These are phyloP conservation scores for Lepraria neglecta DNA, from an alignment of 495 filamentous ascomycete genomes.

Conservation along the genomic window DNA sequence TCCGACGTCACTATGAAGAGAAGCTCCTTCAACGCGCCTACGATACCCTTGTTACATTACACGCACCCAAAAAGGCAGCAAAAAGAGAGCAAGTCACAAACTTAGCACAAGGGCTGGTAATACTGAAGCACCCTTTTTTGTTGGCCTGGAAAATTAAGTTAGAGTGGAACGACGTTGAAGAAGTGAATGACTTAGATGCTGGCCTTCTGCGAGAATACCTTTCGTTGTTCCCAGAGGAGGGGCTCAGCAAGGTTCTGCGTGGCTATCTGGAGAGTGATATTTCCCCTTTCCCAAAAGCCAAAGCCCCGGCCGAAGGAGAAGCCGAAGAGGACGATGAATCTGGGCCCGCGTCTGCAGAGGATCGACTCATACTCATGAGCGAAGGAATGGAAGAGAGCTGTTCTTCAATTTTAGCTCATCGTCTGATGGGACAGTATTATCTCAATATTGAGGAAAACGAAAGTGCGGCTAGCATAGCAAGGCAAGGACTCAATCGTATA, in stretches of 20 bases:
- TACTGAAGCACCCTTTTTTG: conserved; percentile 86
- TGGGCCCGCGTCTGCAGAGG: conserved; percentile 56
- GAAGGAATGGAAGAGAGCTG: conserved; percentile 68
- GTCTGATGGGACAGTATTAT: conserved; percentile 80
- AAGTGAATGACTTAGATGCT: conserved; percentile 64
- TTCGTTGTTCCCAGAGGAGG: conserved; percentile 74
- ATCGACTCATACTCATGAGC: conserved; percentile 71
- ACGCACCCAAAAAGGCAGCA: conserved; percentile 53
- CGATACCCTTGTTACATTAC: conserved; percentile 63
- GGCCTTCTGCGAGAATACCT: conserved; percentile 71
- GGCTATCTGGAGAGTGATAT: conserved; percentile 77
- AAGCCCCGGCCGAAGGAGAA: conserved; percentile 28
- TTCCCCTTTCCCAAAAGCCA: conserved; percentile 64
- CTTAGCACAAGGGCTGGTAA: conserved; percentile 82
- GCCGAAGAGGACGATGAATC: conserved; percentile 37
- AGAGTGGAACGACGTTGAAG: conserved; percentile 79
- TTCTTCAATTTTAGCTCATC: conserved; percentile 73
- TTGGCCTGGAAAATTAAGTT: conserved; percentile 85
- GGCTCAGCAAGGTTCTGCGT: conserved; percentile 70
- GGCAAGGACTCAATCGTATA: conserved; percentile 59
- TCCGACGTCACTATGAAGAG: conserved; percentile 79
- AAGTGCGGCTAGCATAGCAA: conserved; percentile 68
- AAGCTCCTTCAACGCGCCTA: conserved; percentile 78
- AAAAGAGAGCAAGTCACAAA: conserved; percentile 66
- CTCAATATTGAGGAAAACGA: conserved; percentile 81